Evolutionary conservation across 805 yeast species (phyloP).

Genomic region (Suhomyces kilbournensis): DNA sequence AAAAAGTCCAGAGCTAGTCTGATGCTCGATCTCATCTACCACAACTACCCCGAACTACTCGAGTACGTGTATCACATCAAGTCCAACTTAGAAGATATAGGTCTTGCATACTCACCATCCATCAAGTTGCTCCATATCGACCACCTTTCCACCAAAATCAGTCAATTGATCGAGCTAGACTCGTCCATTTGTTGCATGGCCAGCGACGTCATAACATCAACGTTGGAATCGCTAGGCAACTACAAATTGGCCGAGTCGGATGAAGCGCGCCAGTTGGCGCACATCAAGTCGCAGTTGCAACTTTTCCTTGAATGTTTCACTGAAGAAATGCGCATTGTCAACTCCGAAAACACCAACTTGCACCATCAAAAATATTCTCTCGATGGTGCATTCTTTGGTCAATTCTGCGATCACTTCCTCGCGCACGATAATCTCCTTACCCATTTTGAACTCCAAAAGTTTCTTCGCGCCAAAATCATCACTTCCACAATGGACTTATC

Average conservation of each 20-base stretch:
- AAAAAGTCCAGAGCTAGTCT: neutral
- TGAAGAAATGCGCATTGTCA: neutral
- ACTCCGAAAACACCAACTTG: neutral
- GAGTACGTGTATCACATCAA: constrained; percentile 9
- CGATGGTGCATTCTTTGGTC: neutral
- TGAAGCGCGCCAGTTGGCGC: neutral
- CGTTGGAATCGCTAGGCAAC: neutral
- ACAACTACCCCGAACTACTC: constrained; percentile 14
- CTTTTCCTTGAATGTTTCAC: neutral
- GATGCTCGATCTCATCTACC: constrained; percentile 11
- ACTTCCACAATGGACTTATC: constrained; percentile 5
- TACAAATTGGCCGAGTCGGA: neutral
- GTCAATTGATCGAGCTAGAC: constrained; percentile 11
- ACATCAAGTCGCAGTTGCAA: neutral
- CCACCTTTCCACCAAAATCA: constrained; percentile 7
- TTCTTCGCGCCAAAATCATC: constrained; percentile 8
- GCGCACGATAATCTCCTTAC: neutral
- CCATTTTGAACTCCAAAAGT: constrained; percentile 10
- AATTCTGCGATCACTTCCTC: neutral
- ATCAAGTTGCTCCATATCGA: constrained; percentile 12
- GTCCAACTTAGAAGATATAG: constrained; percentile 14
- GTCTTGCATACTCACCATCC: constrained; percentile 11
- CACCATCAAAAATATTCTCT: neutral
- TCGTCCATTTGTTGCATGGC: neutral
- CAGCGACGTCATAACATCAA: neutral